phyloP scores from a whole-genome alignment of 345 rosid genomes.

The Acer yangbiense region DNA sequence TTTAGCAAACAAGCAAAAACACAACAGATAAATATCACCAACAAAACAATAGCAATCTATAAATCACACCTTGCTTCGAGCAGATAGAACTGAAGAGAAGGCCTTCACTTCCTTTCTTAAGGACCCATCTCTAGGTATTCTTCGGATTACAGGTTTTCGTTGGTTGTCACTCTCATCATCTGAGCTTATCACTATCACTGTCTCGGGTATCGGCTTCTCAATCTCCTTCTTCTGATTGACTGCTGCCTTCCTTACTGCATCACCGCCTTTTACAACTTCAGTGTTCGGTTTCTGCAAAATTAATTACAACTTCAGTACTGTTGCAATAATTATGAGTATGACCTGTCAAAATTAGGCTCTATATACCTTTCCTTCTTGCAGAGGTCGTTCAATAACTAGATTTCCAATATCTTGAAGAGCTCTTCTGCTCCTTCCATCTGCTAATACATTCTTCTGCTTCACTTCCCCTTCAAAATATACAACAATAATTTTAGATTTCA shows the following conservation, averaged over 20 bases:
- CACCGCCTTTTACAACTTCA: conserved; percentile 21
- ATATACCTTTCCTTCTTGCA: conserved; percentile 55
- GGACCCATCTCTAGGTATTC: conserved; percentile 23
- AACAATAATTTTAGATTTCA: not conserved
- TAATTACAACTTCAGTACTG: not conserved
- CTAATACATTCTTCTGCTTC: conserved; percentile 49
- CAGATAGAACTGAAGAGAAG: conserved; percentile 61
- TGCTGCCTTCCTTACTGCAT: conserved; percentile 3
- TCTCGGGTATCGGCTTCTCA: conserved; percentile 40
- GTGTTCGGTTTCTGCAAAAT: conserved; percentile 35
- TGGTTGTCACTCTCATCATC: conserved; percentile 44
- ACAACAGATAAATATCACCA: not conserved
- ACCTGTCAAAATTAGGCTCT: not conserved
- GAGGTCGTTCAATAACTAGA: conserved; percentile 46
- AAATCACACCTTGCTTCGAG: conserved; percentile 79
- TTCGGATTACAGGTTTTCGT: conserved; percentile 36
- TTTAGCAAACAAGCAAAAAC: conserved; percentile 9
- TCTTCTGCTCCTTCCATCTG: conserved; percentile 55
- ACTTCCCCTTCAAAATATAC: conserved; percentile 34
- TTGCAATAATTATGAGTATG: not conserved
- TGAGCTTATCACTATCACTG: conserved; percentile 53
- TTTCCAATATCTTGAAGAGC: conserved; percentile 86
- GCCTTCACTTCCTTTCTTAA: conserved; percentile 49
- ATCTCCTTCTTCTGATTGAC: conserved; percentile 29
- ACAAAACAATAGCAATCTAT: not conserved